phyloP scores from a whole-genome alignment of 1,284 basidiomycete genomes.

The Somion occarium region DNA sequence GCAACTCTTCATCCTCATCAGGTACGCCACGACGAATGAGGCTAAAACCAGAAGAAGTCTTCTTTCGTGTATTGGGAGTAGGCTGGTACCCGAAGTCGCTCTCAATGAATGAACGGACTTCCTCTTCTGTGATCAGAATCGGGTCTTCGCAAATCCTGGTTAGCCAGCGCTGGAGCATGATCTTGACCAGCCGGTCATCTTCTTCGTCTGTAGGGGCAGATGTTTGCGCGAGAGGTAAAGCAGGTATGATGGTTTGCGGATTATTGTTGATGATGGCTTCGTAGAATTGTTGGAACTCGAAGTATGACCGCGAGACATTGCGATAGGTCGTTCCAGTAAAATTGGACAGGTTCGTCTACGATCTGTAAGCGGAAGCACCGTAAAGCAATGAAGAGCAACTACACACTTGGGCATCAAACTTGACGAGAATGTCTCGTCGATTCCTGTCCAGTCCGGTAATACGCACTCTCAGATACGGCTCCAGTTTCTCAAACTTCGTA shows the following conservation, averaged over 20 bases:
- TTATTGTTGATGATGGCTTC: constrained; percentile 80
- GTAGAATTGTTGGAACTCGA: constrained; percentile 90
- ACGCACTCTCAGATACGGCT: constrained; percentile 81
- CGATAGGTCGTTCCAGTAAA: constrained; percentile 86
- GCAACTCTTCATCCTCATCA: constrained; percentile 82
- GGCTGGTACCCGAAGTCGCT: constrained; percentile 93
- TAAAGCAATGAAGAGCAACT: neutral
- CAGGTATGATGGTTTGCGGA: constrained; percentile 89
- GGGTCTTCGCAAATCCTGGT: constrained; percentile 86
- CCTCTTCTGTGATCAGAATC: constrained; percentile 83
- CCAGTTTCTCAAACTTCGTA: constrained; percentile 62
- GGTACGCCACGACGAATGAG: constrained; percentile 69
- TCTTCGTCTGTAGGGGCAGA: constrained; percentile 95
- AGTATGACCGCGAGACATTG: constrained; percentile 87
- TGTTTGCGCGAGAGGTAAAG: constrained; percentile 86
- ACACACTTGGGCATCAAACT: constrained; percentile 85
- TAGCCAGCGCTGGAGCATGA: constrained; percentile 91
- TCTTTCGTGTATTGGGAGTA: constrained; percentile 68
- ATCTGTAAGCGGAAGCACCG: neutral
- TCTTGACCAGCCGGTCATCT: constrained; percentile 88
- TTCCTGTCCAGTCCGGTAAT: constrained; percentile 90
- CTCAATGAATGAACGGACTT: constrained; percentile 88
- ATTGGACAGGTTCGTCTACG: constrained; percentile 86
- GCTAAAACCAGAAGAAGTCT: constrained; percentile 62
- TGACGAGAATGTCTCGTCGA: constrained; percentile 85